Percentiles rank a stretch among this genome's conserved stretches.
These are phyloP conservation scores for Cyberlindnera euphorbiae DNA, from an alignment of 805 yeast species.

Conservation along the genomic window DNA sequence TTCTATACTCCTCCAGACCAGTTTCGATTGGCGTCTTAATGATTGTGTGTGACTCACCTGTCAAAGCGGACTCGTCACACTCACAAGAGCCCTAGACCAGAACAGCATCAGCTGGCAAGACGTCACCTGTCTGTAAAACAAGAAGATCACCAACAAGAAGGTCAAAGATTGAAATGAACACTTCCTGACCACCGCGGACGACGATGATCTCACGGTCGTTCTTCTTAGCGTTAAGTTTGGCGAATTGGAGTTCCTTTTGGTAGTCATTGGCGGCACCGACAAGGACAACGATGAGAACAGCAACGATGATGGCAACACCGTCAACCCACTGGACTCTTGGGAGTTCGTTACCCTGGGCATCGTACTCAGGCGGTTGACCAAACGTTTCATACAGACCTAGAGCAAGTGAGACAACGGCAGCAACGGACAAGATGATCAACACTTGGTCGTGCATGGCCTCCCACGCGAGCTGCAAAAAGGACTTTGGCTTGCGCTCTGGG, in stretches of 20 bases:
- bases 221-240: conserved; percentile 80
- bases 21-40: conserved; percentile 54
- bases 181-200: conserved; percentile 64
- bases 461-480: conserved; percentile 63
- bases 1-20: conserved; percentile 30
- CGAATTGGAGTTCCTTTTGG: conserved; percentile 93
- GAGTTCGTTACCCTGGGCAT: conserved; percentile 66
- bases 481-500: conserved; percentile 68
- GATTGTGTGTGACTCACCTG: conserved; percentile 90
- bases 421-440: conserved; percentile 72
- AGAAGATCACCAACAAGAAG: conserved; percentile 84
- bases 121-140: conserved; percentile 86
- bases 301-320: conserved; percentile 95
- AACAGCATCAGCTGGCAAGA: conserved; percentile 84
- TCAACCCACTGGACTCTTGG: conserved; percentile 98
- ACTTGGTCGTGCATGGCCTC: conserved; percentile 92
- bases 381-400: conserved; percentile 89
- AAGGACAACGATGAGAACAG: conserved; percentile 81
- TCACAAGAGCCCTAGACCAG: conserved; percentile 71
- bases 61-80: conserved; percentile 87
- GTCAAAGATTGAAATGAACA: conserved; percentile 64
- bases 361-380: conserved; percentile 75
- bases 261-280: conserved; percentile 97
- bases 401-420: conserved; percentile 86
- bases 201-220: conserved; percentile 79